Evolutionary conservation across 1,284 basidiomycete species (phyloP), one percentile per base, ranked within the genome.

Genomic region (Ustilago loliicola): DNA sequence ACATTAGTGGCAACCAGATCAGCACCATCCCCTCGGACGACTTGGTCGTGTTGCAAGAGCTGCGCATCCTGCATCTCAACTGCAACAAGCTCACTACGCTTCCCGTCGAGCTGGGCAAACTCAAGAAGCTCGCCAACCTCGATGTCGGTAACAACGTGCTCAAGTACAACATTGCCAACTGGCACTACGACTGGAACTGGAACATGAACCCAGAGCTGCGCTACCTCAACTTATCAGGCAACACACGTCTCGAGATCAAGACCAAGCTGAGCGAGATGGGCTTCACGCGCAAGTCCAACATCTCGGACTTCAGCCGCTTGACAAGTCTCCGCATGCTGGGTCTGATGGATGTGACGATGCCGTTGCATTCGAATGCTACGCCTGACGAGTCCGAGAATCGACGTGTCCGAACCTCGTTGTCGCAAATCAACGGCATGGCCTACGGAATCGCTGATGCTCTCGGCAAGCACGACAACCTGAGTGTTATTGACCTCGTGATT

Each of bases 171-270:
- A 96, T 98, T 79, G 93, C 95, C 82, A 99, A 99, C 85, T 96
- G 93, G 93, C 94, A 96, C 84, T 99, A 96, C 87, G 97, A 99
- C 88, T 99, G 96, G 96, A 99, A 99, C 87, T 99, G 97, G 97
- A 98, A 98, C 87, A 97, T 95, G 89, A 99, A 98, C 86, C 91
- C 92, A 73, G 93, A 93, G 77, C 90, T 99, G 70, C 92, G 92
- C 62, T 98, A 98, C 87, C 92, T 94, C 77, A 95, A 94, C 84
- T 83, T 95, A 59, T 94, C 93, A 0, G 93, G 93, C 17, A 95
- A 95, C 88, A 93, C 94, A 87, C 90, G 92, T 51, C 89, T 95
- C n/a, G 93, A 93, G 88, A 94, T 95, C 88, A 93, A 93, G 87
- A 92, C 92, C 45, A 82, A 84, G 63, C 70, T 83, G 36, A 80